These are phyloP conservation scores for Naegleria lovaniensis DNA, from an alignment of 208 protist species.

Conservation along the genomic window DNA sequence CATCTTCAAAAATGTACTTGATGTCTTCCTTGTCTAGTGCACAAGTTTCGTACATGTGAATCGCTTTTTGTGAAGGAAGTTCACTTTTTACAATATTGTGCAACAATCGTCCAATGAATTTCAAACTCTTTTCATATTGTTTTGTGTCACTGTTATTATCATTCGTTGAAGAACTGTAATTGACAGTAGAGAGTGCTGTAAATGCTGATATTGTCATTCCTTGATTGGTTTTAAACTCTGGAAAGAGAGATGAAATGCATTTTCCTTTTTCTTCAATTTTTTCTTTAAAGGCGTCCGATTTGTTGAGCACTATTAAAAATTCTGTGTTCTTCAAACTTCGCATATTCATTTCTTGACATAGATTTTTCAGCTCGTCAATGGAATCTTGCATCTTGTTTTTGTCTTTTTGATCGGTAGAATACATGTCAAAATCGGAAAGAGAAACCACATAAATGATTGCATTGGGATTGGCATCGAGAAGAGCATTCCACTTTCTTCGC, in stretches of 20 bases:
- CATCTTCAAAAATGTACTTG: background rate
- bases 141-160: background rate
- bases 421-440: background rate
- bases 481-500: background rate
- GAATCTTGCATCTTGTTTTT: background rate
- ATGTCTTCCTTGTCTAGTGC: background rate
- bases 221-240: background rate
- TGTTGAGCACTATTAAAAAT: background rate
- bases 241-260: background rate
- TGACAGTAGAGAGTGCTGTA: background rate
- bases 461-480: background rate
- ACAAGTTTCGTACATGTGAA: constrained; percentile 5
- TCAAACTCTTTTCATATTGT: background rate
- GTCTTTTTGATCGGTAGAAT: background rate
- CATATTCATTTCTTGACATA: background rate
- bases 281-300: background rate
- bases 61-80: background rate
- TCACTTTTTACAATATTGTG: background rate
- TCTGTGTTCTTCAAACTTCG: background rate
- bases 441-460: background rate
- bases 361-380: background rate
- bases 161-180: background rate
- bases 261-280: background rate
- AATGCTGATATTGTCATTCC: background rate
- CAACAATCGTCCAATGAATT: background rate